These are phyloP conservation scores for Puccinia sorghi DNA, from an alignment of 1,284 basidiomycete species.

Conservation along the genomic window DNA sequence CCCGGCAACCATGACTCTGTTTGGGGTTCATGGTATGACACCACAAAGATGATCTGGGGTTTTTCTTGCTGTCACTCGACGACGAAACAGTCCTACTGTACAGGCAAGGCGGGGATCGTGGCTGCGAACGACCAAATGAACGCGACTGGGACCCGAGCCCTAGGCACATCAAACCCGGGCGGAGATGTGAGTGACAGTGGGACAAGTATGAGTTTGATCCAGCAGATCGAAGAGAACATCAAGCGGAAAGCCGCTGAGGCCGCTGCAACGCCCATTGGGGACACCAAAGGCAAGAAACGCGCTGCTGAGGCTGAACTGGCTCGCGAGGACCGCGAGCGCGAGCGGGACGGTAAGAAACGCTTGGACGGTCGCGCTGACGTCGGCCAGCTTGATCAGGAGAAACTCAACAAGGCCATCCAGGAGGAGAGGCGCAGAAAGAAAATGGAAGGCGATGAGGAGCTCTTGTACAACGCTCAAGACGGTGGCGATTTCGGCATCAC, in stretches of 20 bases:
- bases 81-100: conserved; percentile 87
- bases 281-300: conserved; percentile 42
- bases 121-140: conserved; percentile 67
- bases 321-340: conserved; percentile 55
- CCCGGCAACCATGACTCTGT: conserved; percentile 89
- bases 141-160: conserved; percentile 68
- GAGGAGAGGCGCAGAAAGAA: conserved; percentile 75
- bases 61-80: conserved; percentile 90
- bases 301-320: conserved; percentile 46
- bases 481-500: conserved; percentile 60
- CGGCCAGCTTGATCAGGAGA: conserved; percentile 72
- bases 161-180: conserved; percentile 57
- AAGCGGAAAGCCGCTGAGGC: conserved; percentile 49
- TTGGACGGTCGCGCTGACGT: conserved; percentile 61
- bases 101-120: conserved; percentile 80
- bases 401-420: conserved; percentile 68
- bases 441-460: conserved; percentile 65
- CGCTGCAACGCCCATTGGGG: neutral
- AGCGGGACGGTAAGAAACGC: conserved; percentile 58
- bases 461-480: conserved; percentile 59
- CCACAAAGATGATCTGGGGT: conserved; percentile 75
- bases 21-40: conserved; percentile 95
- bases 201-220: conserved; percentile 57
- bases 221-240: conserved; percentile 58
- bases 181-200: neutral